Conservation (phyloP, 768 basidiomycete species). For the Tulasnella sp. region DNA sequence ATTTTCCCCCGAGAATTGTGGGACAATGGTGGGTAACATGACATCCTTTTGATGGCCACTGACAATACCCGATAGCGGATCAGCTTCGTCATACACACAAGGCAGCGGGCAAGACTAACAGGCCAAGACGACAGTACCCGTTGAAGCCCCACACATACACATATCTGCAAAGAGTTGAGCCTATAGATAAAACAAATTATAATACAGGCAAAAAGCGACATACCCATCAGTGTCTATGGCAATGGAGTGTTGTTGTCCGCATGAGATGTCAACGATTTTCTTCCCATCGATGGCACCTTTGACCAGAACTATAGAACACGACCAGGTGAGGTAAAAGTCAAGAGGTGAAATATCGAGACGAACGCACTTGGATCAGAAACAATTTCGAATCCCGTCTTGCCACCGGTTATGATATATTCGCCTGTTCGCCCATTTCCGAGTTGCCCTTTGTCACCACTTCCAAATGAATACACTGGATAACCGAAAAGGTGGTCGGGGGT, state of each 20-base stretch:
- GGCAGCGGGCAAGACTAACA: slow-evolving; percentile 41
- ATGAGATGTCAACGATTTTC: slow-evolving; percentile 79
- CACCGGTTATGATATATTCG: slow-evolving; percentile 85
- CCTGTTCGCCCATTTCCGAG: slow-evolving; percentile 91
- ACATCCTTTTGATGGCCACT: slow-evolving; percentile 73
- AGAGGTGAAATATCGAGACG: slow-evolving; percentile 34
- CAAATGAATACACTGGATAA: slow-evolving; percentile 76
- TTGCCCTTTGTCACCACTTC: slow-evolving; percentile 91
- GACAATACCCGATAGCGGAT: not conserved
- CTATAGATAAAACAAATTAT: slow-evolving; percentile 14
- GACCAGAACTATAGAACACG: slow-evolving; percentile 59
- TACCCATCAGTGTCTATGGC: slow-evolving; percentile 80
- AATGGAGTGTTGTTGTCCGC: slow-evolving; percentile 84
- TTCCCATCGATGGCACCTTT: slow-evolving; percentile 70
- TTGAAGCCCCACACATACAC: slow-evolving; percentile 90
- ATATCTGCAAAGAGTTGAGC: slow-evolving; percentile 48
- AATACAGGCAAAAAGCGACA: slow-evolving; percentile 37
- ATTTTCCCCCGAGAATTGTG: slow-evolving; percentile 81
- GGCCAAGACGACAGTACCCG: slow-evolving; percentile 87
- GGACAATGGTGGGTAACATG: slow-evolving; percentile 79
- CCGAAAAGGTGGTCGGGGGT: not conserved
- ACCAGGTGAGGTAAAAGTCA: not conserved
- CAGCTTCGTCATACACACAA: not conserved
- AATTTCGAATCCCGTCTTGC: slow-evolving; percentile 81
- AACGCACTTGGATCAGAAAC: slow-evolving; percentile 67